These are phyloP conservation scores for Lecanoromycetidae sp. DNA, from an alignment of 2,329 filamentous ascomycete species.

Conservation along the genomic window DNA sequence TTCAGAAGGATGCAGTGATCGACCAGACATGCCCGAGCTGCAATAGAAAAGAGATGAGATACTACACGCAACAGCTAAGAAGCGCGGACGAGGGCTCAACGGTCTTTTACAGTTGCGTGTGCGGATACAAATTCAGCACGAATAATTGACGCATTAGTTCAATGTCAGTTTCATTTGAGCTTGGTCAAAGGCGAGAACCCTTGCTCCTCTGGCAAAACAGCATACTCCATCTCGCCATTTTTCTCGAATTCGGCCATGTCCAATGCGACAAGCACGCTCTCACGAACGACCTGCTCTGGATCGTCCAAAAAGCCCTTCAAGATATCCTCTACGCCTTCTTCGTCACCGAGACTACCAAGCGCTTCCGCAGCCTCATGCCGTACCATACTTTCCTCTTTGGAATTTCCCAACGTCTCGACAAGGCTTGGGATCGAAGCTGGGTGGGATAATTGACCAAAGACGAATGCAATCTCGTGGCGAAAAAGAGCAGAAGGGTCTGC, in stretches of 20 bases:
- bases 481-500: conserved; percentile 81
- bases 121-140: conserved; percentile 21
- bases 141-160: conserved; percentile 21
- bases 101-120: conserved; percentile 73
- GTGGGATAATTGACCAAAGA: conserved; percentile 91
- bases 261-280: conserved; percentile 87
- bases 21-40: conserved; percentile 67
- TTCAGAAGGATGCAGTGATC: conserved; percentile 59
- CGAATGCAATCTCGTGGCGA: conserved; percentile 95
- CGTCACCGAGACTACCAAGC: conserved; percentile 82
- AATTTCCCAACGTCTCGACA: conserved; percentile 62
- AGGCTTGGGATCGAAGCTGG: conserved; percentile 93
- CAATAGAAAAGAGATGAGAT: conserved; percentile 69
- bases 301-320: conserved; percentile 77
- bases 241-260: conserved; percentile 98
- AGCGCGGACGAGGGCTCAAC: conserved; percentile 93
- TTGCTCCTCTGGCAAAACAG: conserved; percentile 58
- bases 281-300: conserved; percentile 81
- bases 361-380: conserved; percentile 95
- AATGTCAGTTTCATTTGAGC: conserved; percentile 24
- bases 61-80: conserved; percentile 71
- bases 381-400: conserved; percentile 85
- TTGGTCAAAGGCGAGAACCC: conserved; percentile 21
- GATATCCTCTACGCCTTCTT: conserved; percentile 80
- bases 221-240: conserved; percentile 79